A percentile compares a stretch with the other conserved stretches of the same genome.
Conservation (phyloP, 2,329 filamentous ascomycete species). For the Venturia asperata region DNA sequence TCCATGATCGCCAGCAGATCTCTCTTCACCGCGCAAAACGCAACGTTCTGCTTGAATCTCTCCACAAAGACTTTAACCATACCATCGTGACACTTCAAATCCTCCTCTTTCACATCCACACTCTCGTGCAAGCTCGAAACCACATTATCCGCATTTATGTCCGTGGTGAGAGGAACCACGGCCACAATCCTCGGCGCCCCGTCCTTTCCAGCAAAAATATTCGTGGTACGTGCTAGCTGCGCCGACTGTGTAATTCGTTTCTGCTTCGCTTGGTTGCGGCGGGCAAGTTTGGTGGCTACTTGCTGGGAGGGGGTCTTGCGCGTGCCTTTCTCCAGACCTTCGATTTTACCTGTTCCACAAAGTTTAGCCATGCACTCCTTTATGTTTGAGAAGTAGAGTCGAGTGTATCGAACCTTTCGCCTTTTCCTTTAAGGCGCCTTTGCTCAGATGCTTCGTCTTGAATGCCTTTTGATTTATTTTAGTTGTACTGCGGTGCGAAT, state of each 20-base stretch:
- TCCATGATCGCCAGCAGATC: conserved; percentile 75
- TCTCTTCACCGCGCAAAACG: conserved; percentile 69
- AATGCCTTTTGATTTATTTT: conserved; percentile 84
- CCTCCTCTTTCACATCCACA: conserved; percentile 61
- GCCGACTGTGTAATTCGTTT: conserved; percentile 74
- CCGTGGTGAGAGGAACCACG: conserved; percentile 72
- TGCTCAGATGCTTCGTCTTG: conserved; percentile 86
- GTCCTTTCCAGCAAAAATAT: conserved; percentile 78
- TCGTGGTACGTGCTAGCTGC: conserved; percentile 71
- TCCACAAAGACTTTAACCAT: conserved; percentile 65
- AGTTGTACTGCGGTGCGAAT: conserved; percentile 89
- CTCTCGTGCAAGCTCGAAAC: conserved; percentile 67
- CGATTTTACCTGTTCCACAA: conserved; percentile 61
- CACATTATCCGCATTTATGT: conserved; percentile 60
- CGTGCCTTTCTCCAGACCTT: conserved; percentile 59
- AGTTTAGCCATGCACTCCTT: not conserved
- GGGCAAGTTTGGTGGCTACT: conserved; percentile 94
- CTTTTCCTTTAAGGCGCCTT: conserved; percentile 75
- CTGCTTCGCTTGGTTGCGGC: conserved; percentile 91
- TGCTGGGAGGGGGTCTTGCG: conserved; percentile 92
- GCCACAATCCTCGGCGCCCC: conserved; percentile 84
- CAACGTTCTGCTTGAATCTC: conserved; percentile 88
- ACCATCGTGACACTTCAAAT: conserved; percentile 28
- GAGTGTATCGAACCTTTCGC: conserved; percentile 60
- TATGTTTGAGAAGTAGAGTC: not conserved